These are phyloP conservation scores for Claviceps quebecensis DNA, from an alignment of 2,329 filamentous ascomycete genomes.

Conservation along the genomic window DNA sequence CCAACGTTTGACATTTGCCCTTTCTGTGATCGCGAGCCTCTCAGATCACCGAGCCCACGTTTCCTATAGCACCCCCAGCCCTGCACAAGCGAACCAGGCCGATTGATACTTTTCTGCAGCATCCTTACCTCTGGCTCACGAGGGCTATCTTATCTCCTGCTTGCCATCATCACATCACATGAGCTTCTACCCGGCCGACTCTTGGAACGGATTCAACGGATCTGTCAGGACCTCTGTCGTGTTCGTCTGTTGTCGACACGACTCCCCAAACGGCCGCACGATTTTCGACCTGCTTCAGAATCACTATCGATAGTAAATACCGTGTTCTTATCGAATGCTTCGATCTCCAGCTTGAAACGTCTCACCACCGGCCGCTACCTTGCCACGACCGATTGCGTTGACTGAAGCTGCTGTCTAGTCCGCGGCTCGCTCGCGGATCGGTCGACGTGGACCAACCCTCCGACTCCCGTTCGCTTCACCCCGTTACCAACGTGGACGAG, in stretches of 20 bases:
- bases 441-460: constrained; percentile 27
- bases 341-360: constrained; percentile 7
- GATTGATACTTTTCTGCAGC: background rate
- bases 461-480: constrained; percentile 17
- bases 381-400: constrained; percentile 1
- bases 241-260: background rate
- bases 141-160: background rate
- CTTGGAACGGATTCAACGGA: background rate
- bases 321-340: background rate
- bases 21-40: background rate
- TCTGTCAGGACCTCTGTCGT: background rate
- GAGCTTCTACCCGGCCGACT: background rate
- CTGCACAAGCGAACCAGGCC: background rate
- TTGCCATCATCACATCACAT: constrained; percentile 1
- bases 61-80: background rate
- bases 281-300: background rate
- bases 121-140: background rate
- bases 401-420: constrained; percentile 8
- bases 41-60: background rate
- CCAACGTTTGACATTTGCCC: background rate
- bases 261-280: background rate
- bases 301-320: background rate
- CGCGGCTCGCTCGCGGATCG: constrained; percentile 27
- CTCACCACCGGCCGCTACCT: background rate
- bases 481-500: constrained; percentile 43